Base-by-base conservation (phyloP, 495 filamentous ascomycete species). In the Elaphomyces granulatus region DNA sequence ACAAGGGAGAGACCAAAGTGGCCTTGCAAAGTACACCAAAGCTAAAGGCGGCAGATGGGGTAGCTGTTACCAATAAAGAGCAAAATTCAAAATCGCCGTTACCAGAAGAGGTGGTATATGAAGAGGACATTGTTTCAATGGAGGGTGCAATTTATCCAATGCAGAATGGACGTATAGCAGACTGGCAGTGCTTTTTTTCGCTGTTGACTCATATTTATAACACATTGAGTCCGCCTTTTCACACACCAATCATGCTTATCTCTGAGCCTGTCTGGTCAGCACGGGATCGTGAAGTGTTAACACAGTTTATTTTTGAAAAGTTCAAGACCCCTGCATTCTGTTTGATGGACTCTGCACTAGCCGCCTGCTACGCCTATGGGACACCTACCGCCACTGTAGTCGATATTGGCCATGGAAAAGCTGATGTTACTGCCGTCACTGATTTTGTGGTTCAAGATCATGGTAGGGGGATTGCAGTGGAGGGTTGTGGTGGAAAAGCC, bases 271-370 rank as follows among this genome's bases (percentile, higher is more conserved):
- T 75, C 34, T 98, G 92, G 83, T 83, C 83, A 8, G 70, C 76
- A 3, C 74, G 77, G 35, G 83, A 94, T 55, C 77, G 78, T 50
- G 86, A 94, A 58, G 64, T 64, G 8, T 72, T 96, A 28, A 80
- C 87, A 3, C 82, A 84, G 41, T 98, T 94, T 61, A 72, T 95
- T 45, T 98, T 98, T 48, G 90, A 96, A 59, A 87, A 87, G 59
- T 94, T 94, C 55, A 94, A 90, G 64, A 85, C 80, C 1, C 90
- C 90, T 0, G 86, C 80, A 0, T 81, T 98, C 37, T 82, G 75
- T 38, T 58, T 95, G 30, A 79, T 96, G 66, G 80, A 96, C 56
- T 74, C 82, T 36, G 86, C 82, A 0, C 56, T 90, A 14, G 86
- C 88, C 6, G 75, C 80, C 0, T 77, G 79, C 46, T 95, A 85